A percentile compares a stretch with the other conserved stretches of the same genome.
phyloP scores from a whole-genome alignment of 148 eudicot species.

The Cornus suecica region DNA sequence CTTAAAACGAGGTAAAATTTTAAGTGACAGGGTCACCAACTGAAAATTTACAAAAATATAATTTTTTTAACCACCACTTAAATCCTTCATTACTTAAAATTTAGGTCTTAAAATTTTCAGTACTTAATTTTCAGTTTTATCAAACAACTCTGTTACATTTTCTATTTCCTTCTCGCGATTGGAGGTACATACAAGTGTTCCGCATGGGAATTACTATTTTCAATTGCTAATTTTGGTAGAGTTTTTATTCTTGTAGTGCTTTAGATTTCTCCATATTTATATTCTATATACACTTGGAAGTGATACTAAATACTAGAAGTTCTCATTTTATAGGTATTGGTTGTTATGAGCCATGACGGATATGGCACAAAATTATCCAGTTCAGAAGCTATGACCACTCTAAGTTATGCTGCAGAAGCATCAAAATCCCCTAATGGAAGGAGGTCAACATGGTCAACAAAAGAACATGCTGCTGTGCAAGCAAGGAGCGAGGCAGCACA shows the following conservation, averaged over 20 bases:
- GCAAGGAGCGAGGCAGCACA: slow-evolving; percentile 31
- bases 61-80: too few relatives aligned
- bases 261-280: neutral
- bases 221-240: neutral
- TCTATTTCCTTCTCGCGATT: neutral
- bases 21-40: too few relatives aligned
- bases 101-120: too few relatives aligned
- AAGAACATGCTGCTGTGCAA: slow-evolving; percentile 36
- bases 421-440: slow-evolving; percentile 33
- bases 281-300: neutral
- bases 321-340: slow-evolving; percentile 35
- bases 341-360: slow-evolving; percentile 48
- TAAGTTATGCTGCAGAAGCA: slow-evolving; percentile 43
- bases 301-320: slow-evolving; percentile 18
- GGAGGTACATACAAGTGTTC: neutral
- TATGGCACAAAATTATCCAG: slow-evolving; percentile 36
- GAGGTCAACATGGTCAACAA: slow-evolving; percentile 25
- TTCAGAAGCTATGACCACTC: slow-evolving; percentile 38
- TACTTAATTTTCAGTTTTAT: too few relatives aligned
- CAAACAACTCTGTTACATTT: neutral
- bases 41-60: too few relatives aligned
- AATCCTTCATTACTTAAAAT: too few relatives aligned
- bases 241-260: neutral
- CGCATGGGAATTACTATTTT: neutral
- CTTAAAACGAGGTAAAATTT: too few relatives aligned